These are phyloP conservation scores for Trichosporon asahii DNA, from an alignment of 1,284 basidiomycete genomes.

Conservation along the genomic window DNA sequence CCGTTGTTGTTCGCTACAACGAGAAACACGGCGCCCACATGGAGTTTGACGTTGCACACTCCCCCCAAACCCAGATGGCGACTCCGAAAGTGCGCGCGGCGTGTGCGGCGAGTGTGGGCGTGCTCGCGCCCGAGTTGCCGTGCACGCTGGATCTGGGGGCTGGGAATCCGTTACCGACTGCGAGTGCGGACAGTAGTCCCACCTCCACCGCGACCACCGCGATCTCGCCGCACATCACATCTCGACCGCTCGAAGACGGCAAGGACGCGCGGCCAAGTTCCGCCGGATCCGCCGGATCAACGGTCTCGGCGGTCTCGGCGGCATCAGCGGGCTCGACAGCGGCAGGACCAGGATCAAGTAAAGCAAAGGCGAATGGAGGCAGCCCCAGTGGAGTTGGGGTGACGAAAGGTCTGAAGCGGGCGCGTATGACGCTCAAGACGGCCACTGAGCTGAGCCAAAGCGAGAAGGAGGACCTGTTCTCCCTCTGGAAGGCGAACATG, in stretches of 20 bases:
- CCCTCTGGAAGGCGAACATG: conserved; percentile 42
- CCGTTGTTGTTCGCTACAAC: no score
- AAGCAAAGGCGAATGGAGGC: no score
- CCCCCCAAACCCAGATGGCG: neutral
- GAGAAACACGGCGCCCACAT: neutral
- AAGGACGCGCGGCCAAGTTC: neutral
- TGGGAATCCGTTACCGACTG: neutral
- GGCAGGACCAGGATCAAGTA: no score
- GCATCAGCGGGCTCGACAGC: neutral
- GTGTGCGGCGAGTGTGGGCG: neutral
- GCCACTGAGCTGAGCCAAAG: conserved; percentile 18
- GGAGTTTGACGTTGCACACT: neutral
- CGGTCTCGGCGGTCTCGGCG: neutral
- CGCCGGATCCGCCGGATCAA: no score
- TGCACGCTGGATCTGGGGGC: neutral
- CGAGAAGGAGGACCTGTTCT: conserved; percentile 31
- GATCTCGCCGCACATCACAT: no score
- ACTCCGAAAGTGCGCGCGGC: conserved; percentile 10
- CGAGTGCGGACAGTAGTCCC: neutral
- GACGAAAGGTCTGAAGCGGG: neutral
- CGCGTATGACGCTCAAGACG: conserved; percentile 17
- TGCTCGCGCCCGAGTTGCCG: conserved; percentile 29
- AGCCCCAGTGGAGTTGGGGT: neutral
- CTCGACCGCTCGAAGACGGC: neutral
- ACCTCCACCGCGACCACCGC: neutral